These are phyloP conservation scores for Rhizoctonia solani DNA, from an alignment of 1,284 basidiomycete genomes.

Conservation along the genomic window DNA sequence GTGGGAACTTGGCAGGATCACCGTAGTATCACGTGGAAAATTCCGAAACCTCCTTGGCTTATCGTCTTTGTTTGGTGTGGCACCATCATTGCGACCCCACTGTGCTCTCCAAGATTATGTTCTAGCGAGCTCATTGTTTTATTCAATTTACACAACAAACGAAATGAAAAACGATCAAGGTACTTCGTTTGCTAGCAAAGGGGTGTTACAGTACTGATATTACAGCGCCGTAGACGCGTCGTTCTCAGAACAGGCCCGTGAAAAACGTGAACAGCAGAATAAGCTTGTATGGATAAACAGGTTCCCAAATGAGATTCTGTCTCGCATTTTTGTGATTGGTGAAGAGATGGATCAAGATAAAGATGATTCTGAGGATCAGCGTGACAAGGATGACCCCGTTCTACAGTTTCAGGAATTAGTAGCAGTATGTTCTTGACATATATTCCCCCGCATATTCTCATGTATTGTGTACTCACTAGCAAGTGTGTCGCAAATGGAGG, in stretches of 20 bases:
- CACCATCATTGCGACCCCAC: too few relatives aligned
- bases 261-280: not conserved
- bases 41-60: too few relatives aligned
- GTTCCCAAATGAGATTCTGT: slow-evolving; percentile 11
- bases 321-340: not conserved
- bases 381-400: not conserved
- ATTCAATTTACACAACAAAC: too few relatives aligned
- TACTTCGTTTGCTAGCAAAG: too few relatives aligned
- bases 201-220: too few relatives aligned
- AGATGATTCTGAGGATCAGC: not conserved
- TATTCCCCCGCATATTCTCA: not conserved
- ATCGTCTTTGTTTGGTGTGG: too few relatives aligned
- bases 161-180: too few relatives aligned
- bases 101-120: too few relatives aligned
- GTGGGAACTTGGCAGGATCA: slow-evolving; percentile 3
- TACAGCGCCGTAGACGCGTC: not conserved
- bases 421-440: not conserved
- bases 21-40: not conserved
- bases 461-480: not conserved
- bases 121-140: too few relatives aligned
- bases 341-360: not conserved
- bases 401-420: slow-evolving; percentile 15
- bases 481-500: slow-evolving; percentile 15
- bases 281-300: not conserved
- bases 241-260: not conserved